Evolutionary conservation across 495 filamentous ascomycete species (phyloP), one percentile per base, ranked within the genome.

Genomic region (Tuber magnatum): DNA sequence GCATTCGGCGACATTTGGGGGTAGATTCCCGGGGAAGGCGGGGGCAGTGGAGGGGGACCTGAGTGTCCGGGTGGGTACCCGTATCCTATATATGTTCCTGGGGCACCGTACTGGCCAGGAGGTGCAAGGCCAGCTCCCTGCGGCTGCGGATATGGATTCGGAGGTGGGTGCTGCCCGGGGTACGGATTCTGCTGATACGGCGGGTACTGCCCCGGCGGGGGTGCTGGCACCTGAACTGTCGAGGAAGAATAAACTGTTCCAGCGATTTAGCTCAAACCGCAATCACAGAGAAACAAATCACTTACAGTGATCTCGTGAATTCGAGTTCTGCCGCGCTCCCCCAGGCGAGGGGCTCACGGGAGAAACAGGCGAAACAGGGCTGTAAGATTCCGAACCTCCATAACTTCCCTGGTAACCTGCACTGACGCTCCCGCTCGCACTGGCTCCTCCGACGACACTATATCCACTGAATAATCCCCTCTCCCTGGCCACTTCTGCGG

Each of bases 301-400:
- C 40, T 35, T 35, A 69, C 69, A 71, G 39, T 38, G 68, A 68
- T 74, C 69, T 35, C 28, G 46, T 68, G 41, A 69, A 74, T 20
- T 39, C 16, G 68, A 38, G 61, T 51, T 61, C 24, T 42, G 78
- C 40, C 74, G 77, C 8, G 76, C 72, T 28, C 70, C 76, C 14
- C 69, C 65, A 71, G 74, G 72, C 24, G 77, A 70, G 12, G 73
- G 73, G 44, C 73, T 74, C 39, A 75, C 76, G 2, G 70, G 72
- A 9, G 70, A 75, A 46, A 79, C 35, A 22, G 72, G 69, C 73
- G 77, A 79, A 71, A 78, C 77, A n/a, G 77, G 72, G 48, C 76
- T 79, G n/a, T 74, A 78, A 35, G 70, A 69, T 40, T 40, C 76
- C 51, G 71, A 41, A 42, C 48, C 51, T 32, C 76, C 71, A 41